Evolutionary conservation across 768 basidiomycete species (phyloP).

Genomic region (Termitomyces sp.): DNA sequence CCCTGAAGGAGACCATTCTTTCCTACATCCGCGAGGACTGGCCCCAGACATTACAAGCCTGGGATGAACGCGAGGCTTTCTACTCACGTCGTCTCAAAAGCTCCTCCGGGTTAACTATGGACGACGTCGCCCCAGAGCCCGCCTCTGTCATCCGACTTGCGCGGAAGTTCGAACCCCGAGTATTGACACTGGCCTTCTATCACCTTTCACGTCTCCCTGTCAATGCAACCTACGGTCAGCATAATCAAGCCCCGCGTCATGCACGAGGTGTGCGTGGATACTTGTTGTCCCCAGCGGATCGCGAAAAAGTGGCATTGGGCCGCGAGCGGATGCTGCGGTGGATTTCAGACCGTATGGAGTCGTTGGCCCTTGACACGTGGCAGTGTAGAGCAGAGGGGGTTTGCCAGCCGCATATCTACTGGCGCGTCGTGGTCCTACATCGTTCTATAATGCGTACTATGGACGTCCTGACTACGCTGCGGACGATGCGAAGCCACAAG

Average conservation of each 20-base stretch:
- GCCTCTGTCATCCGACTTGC: conserved; percentile 20
- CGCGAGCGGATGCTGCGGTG: conserved; percentile 22
- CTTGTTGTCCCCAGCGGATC: conserved; percentile 17
- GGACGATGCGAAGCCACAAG: conserved; percentile 20
- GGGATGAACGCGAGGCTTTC: conserved; percentile 22
- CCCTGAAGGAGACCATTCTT: conserved; percentile 21
- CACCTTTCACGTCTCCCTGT: conserved; percentile 19
- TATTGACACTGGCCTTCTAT: conserved; percentile 18
- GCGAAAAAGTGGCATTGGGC: conserved; percentile 18
- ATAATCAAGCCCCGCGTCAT: conserved; percentile 16
- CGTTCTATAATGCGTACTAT: conserved; percentile 18
- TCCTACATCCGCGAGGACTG: conserved; percentile 22
- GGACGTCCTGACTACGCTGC: conserved; percentile 19
- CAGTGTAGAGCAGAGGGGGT: conserved; percentile 15
- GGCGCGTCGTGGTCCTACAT: conserved; percentile 21
- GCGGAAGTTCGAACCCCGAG: conserved; percentile 19
- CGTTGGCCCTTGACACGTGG: conserved; percentile 19
- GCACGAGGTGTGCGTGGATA: conserved; percentile 17
- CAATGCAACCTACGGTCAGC: conserved; percentile 19
- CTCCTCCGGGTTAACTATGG: conserved; percentile 20
- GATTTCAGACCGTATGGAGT: conserved; percentile 18
- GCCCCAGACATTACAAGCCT: conserved; percentile 20
- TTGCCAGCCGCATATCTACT: conserved; percentile 19
- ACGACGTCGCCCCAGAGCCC: conserved; percentile 21
- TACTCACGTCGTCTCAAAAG: conserved; percentile 20